Percentiles rank a stretch among this genome's conserved stretches.
Conservation (phyloP, 2,329 filamentous ascomycete genomes). For the Zymoseptoria pseudotritici region DNA sequence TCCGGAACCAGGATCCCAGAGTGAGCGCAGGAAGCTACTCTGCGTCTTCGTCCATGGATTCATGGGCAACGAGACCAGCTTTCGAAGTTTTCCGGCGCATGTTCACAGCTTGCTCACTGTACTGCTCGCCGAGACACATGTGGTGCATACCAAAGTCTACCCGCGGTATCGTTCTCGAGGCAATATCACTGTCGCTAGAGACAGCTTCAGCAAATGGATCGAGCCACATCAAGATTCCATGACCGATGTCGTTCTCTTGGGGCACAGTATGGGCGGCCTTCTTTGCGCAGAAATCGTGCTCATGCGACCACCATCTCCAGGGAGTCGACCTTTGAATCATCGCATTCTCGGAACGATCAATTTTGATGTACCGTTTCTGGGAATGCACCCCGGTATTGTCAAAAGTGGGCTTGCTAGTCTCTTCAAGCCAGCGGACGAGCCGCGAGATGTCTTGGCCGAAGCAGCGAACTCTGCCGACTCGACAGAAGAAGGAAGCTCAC, state of each 20-base stretch:
- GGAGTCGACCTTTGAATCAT: constrained; percentile 53
- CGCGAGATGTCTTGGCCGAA: constrained; percentile 10
- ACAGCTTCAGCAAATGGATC: constrained; percentile 79
- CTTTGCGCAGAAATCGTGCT: constrained; percentile 72
- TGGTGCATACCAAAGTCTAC: constrained; percentile 80
- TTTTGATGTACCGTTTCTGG: constrained; percentile 79
- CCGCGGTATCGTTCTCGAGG: constrained; percentile 71
- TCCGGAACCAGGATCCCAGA: constrained; percentile 28
- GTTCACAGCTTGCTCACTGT: constrained; percentile 67
- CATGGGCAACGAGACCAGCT: constrained; percentile 80
- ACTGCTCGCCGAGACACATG: constrained; percentile 62
- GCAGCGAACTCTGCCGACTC: neutral
- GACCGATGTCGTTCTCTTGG: constrained; percentile 75
- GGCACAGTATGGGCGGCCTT: constrained; percentile 86
- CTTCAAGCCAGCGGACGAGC: constrained; percentile 49
- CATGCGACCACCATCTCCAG: constrained; percentile 35
- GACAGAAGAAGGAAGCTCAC: neutral
- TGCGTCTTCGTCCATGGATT: constrained; percentile 86
- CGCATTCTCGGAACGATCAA: constrained; percentile 72
- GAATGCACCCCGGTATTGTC: constrained; percentile 81
- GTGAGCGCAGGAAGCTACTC: constrained; percentile 52
- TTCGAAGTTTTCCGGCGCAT: constrained; percentile 80
- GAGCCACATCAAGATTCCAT: constrained; percentile 63
- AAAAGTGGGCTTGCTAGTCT: constrained; percentile 73
- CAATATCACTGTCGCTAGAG: constrained; percentile 63